These are phyloP conservation scores for Aspergillus oerlinghausenensis DNA, from an alignment of 2,329 filamentous ascomycete species.

Conservation along the genomic window DNA sequence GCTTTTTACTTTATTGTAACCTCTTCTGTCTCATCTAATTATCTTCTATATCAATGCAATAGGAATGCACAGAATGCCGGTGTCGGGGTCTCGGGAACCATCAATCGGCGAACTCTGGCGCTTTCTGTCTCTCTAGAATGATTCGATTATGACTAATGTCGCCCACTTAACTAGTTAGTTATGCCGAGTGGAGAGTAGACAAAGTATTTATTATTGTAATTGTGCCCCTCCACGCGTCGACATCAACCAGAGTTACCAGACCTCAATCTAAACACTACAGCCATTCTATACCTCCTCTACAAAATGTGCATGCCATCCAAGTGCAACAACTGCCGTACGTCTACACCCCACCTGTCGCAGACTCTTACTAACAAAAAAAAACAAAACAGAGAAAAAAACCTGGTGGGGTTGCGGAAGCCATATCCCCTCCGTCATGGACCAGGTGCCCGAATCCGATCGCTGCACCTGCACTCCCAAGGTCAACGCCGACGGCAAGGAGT, in stretches of 20 bases:
- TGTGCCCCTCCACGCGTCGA: background rate
- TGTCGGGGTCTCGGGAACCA: background rate
- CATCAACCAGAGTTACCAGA: background rate
- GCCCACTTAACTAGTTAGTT: no score
- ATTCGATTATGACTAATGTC: background rate
- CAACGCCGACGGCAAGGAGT: conserved; percentile 56
- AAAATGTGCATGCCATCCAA: conserved; percentile 62
- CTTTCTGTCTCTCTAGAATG: background rate
- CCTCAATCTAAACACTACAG: background rate
- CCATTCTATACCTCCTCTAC: background rate
- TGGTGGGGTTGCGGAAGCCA: conserved; percentile 65
- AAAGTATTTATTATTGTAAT: background rate
- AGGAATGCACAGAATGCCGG: background rate
- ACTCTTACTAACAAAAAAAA: conserved; percentile 7
- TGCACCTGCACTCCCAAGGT: conserved; percentile 64
- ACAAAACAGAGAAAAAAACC: conserved; percentile 50
- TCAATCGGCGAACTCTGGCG: background rate
- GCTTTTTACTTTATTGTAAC: background rate
- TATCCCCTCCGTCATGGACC: conserved; percentile 58
- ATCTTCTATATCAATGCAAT: background rate
- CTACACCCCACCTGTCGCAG: background rate
- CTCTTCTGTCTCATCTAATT: background rate
- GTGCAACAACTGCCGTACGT: conserved; percentile 61
- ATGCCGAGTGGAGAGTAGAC: no score
- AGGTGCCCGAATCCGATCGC: conserved; percentile 54